Base-by-base conservation (phyloP, 768 basidiomycete species). In the Lactarius psammicola region DNA sequence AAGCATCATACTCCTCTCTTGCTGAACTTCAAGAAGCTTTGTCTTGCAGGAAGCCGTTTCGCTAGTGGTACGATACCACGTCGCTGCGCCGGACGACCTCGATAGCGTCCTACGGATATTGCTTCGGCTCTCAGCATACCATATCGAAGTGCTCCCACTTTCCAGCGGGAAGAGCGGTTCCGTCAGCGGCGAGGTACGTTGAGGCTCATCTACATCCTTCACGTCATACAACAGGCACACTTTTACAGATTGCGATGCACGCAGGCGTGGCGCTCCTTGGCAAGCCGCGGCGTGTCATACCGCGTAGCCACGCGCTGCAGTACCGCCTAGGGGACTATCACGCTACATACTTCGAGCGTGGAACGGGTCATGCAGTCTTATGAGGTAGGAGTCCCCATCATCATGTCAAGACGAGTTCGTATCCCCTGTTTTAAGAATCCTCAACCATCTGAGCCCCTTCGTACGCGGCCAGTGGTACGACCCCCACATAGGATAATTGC, bases 161-260 rank as follows among this genome's bases (percentile, higher is more conserved):
- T 79, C 86, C 1, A 92, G 88, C 67, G 91, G 91, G 5, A 79
- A 86, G 30, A 93, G 92, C 67, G 90, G 90, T 3, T 80, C 85
- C 26, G 87, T 94, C 33, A 90, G 85, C 64, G 92, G 91, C 23
- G 88, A 92, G 80, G 91, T 89, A 59, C 23, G 79, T 18, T 15
- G 23, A 60, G 8, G 42, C 31, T 18, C 49, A 31, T 56, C 36
- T 44, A 10, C 36, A 17, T 53, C 20, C 15, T 34, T 15, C 18
- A 17, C 36, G 49, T n/a, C 11, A 0, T 59, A 23, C 44, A 36
- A 46, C 38, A 66, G n/a, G 4, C 17, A 4, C 44, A 23, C 20
- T n/a, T 42, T 30, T 56, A 7, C 66, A 90, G 90, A 75, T 88
- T 38, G 84, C 86, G 26, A 71, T 89, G n/a, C 88, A 89, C 72